phyloP scores from a whole-genome alignment of 805 yeast species.

The Sugiyamaella qingdaonensis region DNA sequence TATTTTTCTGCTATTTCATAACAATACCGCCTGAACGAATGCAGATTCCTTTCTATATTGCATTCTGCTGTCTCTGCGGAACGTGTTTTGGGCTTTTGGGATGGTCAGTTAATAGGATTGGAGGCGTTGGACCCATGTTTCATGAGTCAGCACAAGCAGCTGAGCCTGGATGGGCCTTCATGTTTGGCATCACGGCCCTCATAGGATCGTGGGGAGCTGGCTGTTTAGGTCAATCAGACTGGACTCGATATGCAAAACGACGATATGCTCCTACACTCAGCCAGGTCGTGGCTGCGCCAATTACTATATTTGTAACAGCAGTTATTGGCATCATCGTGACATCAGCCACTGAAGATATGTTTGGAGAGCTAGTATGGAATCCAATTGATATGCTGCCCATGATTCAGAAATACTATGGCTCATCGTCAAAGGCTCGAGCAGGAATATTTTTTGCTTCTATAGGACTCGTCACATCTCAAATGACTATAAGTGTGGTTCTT shows the following conservation, averaged over 20 bases:
- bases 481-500: not conserved
- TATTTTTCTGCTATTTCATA: constrained; percentile 6
- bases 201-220: constrained; percentile 39
- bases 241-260: constrained; percentile 39
- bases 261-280: constrained; percentile 40
- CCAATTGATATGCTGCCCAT: constrained; percentile 41
- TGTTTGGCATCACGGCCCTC: constrained; percentile 38
- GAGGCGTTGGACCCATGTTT: constrained; percentile 18
- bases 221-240: constrained; percentile 40
- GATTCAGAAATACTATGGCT: constrained; percentile 36
- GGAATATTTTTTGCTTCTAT: constrained; percentile 43
- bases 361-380: constrained; percentile 44
- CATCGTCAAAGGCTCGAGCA: constrained; percentile 39
- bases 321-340: constrained; percentile 45
- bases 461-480: not conserved
- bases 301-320: constrained; percentile 42
- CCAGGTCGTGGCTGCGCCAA: constrained; percentile 34
- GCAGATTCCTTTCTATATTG: constrained; percentile 36
- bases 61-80: constrained; percentile 37
- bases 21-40: constrained; percentile 23
- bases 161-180: constrained; percentile 37
- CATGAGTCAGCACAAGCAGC: constrained; percentile 23
- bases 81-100: constrained; percentile 20
- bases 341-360: constrained; percentile 39
- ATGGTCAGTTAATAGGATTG: constrained; percentile 25